Base-by-base conservation (phyloP, 2,329 filamentous ascomycete species). In the Botrytis squamosa region DNA sequence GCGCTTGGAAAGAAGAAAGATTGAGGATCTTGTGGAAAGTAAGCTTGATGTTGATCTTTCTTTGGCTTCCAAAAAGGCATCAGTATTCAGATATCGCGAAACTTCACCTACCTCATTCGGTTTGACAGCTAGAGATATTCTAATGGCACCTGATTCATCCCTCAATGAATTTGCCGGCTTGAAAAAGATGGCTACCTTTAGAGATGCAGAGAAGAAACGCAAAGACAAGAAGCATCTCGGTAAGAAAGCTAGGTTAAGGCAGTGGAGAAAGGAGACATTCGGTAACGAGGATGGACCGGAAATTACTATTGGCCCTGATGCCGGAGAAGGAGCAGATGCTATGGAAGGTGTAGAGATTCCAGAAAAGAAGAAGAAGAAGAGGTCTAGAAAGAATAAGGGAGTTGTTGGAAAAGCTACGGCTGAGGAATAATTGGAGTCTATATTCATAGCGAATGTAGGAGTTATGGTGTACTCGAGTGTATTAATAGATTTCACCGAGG, bases 151-250 rank as follows among this genome's bases (percentile, higher is more conserved):
- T 63, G 96, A 99, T 84, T 86, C 89, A 65, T 90, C 91, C 71
- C 89, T 99, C 77, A 99, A 99, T 83, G 88, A 95, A 77, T 99
- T 92, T 80, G 95, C 92, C 8, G 95, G 96, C 10, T 85, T 99
- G 80, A 99, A 99, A 88, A 98, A 98, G 85, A 88, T 98, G 74
- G 95, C 95, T 7, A 87, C 93, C 8, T 99, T 96, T 85, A 89
- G 96, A 73, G 95, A 98, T 81, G 85, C 87, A 4, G 93, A 95
- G 79, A 96, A 97, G 88, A 98, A 98, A 87, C 87, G 88, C 77
- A 92, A 91, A 79, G 96, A 99, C 81, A 90, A 91, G 84, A 97
- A 97, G 86, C 88, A 89, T 79, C 87, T 98, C 44, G 92, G 93
- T 77, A 99, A 98, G 88, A 98, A 98, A 85, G 93, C 93, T 12